These are phyloP conservation scores for Rhynchospora tenuis DNA, from an alignment of 176 grass and related monocot species.

Conservation along the genomic window DNA sequence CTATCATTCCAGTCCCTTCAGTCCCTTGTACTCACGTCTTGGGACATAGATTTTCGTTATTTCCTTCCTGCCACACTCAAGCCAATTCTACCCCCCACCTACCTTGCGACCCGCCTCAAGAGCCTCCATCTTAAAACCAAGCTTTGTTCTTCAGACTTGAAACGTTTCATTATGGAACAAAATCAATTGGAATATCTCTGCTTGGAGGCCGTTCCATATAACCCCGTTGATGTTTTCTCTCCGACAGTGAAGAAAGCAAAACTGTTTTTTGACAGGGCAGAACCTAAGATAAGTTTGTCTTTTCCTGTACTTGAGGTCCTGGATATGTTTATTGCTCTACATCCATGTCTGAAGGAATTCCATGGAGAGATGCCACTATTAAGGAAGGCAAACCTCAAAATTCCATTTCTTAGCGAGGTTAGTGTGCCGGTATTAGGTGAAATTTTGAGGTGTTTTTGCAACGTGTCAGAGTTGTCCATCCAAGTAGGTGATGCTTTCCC, in stretches of 20 bases:
- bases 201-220: background rate
- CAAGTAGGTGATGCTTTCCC: background rate
- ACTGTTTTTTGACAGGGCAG: background rate
- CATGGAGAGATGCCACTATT: background rate
- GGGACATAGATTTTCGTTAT: too few relatives aligned
- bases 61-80: too few relatives aligned
- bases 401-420: background rate
- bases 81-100: background rate
- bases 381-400: background rate
- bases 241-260: background rate
- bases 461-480: background rate
- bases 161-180: background rate
- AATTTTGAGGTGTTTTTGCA: background rate
- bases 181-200: background rate
- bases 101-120: background rate
- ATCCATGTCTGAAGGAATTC: background rate
- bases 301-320: slow-evolving; percentile 1
- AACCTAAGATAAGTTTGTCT: background rate
- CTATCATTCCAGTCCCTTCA: background rate
- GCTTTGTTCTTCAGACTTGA: background rate
- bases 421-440: background rate
- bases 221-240: background rate
- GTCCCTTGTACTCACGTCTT: background rate
- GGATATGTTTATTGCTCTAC: background rate
- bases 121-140: background rate